phyloP scores from a whole-genome alignment of 2,329 filamentous ascomycete genomes.

The Laburnicola sp. region DNA sequence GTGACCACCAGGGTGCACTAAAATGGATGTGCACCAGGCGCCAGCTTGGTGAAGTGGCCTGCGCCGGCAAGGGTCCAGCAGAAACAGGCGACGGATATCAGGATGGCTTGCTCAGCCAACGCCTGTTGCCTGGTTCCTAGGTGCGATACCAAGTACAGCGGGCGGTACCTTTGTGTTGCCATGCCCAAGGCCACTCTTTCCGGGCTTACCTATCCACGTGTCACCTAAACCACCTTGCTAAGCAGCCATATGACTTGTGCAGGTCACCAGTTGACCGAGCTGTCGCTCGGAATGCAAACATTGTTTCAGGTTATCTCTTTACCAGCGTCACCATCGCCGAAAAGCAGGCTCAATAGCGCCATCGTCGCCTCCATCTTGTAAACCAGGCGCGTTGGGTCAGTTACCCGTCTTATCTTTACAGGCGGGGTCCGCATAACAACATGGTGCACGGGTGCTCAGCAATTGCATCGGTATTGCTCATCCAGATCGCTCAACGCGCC shows the following conservation, averaged over 20 bases:
- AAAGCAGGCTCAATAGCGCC: conserved; percentile 7
- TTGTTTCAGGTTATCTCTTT: conserved; percentile 27
- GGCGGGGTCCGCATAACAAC: not conserved
- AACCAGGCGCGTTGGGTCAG: not conserved
- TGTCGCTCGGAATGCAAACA: conserved; percentile 38
- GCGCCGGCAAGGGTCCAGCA: not conserved
- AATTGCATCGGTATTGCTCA: not conserved
- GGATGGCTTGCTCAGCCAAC: not conserved
- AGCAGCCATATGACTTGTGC: conserved; percentile 35
- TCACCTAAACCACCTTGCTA: conserved; percentile 24
- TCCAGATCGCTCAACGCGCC: too few relatives aligned
- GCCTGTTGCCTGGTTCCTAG: not conserved
- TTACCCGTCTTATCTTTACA: not conserved
- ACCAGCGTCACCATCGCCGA: conserved; percentile 13
- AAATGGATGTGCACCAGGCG: conserved; percentile 2
- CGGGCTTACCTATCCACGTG: conserved; percentile 40
- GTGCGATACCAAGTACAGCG: not conserved
- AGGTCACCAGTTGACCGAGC: conserved; percentile 25
- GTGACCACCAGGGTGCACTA: not conserved
- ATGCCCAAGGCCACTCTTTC: conserved; percentile 15
- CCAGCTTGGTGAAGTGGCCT: conserved; percentile 1
- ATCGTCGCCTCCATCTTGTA: not conserved
- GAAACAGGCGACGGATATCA: conserved; percentile 1
- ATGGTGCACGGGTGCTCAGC: not conserved
- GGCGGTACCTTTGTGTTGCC: conserved; percentile 8